Base-by-base conservation (phyloP, 495 filamentous ascomycete genomes). In the Hypoxylon lienhwacheense region DNA sequence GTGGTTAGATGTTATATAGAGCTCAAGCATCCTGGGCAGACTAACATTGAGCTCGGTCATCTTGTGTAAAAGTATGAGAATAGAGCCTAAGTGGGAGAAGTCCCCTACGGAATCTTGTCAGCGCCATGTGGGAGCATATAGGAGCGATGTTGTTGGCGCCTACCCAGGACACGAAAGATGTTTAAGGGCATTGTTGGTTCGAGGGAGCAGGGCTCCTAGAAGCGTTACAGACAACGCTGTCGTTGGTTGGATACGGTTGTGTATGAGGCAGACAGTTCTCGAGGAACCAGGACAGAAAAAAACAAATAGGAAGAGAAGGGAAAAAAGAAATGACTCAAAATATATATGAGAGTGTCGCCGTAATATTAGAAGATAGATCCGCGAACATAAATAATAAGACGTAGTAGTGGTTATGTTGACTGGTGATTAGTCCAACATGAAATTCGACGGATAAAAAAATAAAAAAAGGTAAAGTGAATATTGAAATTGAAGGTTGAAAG, bases 1-100 rank as follows among this genome's bases (percentile, higher is more conserved):
- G 37, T 3, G n/a, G 47, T 63, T 57, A 66, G 63, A 51, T 32
- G 35, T 34, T 25, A 37, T 47, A 5, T 11, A 4, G 21, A 33
- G 32, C 19, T 29, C 34, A 32, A 28, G 31, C 19, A 7, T 20
- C 20, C 1, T n/a, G 17, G 15, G 11, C 57, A 33, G 29, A 69
- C 80, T 47, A 77, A 97, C 92, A 68, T 87, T 92, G 25, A 91
- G 87, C 61, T 85, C 84, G 63, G 83, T 85, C 88, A 98, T 98
- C 78, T 98, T 98, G 65, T 91, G 89, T 32, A 98, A 75, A 24
- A 98, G 82, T 49, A 98, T 96, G 55, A 96, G 77, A 68, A 98
- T 95, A 28, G 95, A 97, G 28, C 88, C 79, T 58, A 97, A 75
- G 77, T 98, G 93, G 74, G 90, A 97, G 62, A 98, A 82, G 77